Base-by-base conservation (phyloP, 345 rosid species). In the Schrenkiella parvula region DNA sequence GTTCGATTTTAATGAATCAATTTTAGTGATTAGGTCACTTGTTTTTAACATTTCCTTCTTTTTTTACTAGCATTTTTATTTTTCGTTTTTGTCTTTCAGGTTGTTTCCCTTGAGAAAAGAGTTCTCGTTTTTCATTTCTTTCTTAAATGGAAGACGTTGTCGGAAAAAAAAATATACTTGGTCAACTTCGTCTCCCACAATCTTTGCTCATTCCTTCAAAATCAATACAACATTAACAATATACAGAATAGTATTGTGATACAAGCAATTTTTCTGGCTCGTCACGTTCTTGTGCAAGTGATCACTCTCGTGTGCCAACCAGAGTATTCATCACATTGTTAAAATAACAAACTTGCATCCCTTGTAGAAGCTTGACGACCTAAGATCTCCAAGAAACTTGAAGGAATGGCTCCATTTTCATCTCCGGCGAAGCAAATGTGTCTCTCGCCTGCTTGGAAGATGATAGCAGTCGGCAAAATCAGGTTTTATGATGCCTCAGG, bases 401-500 rank as follows among this genome's bases (percentile, higher is more conserved):
- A 26, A 47, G 78, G 71, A 64, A 35, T 23, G 17, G 22, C 64
- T 64, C 44, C 31, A 26, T 35, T 58, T 38, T 8, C 23, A 41
- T 66, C 54, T 22, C 62, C n/a, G n/a, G 11, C n/a, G 3, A 48
- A 57, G 31, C 13, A 56, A 35, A 47, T 7, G 12, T 44, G 65
- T 32, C 38, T 74, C 28, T 51, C 29, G 21, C 38, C 25, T 29
- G 46, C 31, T 0, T n/a, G 15, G 37, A 62, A 42, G 46, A 51
- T 50, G 62, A 61, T 22, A 69, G 35, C 56, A 21, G 23, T 59
- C 25, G 2, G 7, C 14, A 56, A 28, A 14, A 32, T 2, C 1
- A 55, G 31, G 2, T 46, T 28, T 29, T 15, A 63, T 9, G 75
- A 63, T 9, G 75, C 17, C 73, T 87, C 83, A 88, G 11, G 95